phyloP scores from a whole-genome alignment of 306 rosid genomes.

The Cucumis sativus region DNA sequence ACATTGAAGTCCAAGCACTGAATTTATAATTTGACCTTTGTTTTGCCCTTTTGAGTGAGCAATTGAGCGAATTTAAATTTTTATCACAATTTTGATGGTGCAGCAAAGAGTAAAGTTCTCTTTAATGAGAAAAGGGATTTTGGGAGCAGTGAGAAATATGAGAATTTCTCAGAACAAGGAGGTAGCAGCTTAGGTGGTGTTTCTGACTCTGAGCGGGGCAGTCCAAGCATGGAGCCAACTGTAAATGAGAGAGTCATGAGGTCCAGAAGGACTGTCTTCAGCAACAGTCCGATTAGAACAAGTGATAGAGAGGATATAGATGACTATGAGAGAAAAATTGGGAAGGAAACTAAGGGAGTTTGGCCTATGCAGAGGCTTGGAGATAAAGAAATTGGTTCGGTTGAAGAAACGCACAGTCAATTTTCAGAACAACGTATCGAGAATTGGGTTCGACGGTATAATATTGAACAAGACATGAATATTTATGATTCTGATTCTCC shows the following conservation, averaged over 20 bases:
- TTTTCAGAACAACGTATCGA: conserved; percentile 12
- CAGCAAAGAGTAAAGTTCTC: conserved; percentile 22
- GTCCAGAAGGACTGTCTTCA: conserved; percentile 10
- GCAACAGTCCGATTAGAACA: conserved; percentile 15
- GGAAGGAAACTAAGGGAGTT: conserved; percentile 14
- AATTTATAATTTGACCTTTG: neutral
- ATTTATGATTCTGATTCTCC: conserved; percentile 9
- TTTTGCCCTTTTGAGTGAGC: neutral
- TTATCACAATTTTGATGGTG: conserved; percentile 1
- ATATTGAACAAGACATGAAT: conserved; percentile 8
- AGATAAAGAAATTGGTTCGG: conserved; percentile 10
- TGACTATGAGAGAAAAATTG: conserved; percentile 2
- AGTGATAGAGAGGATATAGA: conserved; percentile 9
- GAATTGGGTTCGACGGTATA: conserved; percentile 11
- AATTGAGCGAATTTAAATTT: conserved; percentile 7
- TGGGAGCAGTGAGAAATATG: conserved; percentile 15
- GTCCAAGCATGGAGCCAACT: conserved; percentile 15
- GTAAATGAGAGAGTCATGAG: conserved; percentile 17
- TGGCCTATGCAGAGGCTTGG: conserved; percentile 15
- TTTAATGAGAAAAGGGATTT: conserved; percentile 8
- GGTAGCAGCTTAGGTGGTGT: neutral
- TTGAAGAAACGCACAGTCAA: conserved; percentile 5
- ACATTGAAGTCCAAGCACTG: neutral
- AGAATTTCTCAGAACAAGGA: conserved; percentile 17
- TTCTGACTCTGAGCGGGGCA: conserved; percentile 15